Base-by-base conservation (phyloP, 768 basidiomycete species). In the Leccinum ochraceum region DNA sequence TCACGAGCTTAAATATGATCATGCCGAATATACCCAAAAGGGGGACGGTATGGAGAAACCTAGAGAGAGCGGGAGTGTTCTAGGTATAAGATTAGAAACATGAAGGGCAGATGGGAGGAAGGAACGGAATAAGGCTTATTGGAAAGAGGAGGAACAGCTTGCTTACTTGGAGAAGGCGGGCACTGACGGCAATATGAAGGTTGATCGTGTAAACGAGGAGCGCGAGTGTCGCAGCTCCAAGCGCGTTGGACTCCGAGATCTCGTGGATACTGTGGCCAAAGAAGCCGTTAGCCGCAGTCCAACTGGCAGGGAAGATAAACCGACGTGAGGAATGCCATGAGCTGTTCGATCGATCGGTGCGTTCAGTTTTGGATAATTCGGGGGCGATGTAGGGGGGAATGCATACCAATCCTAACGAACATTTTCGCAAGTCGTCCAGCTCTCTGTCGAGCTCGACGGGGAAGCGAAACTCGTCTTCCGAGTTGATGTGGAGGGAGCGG, bases 141-240 rank as follows among this genome's bases (percentile, higher is more conserved):
- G 24, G 22, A 52, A 48, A 8, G 48, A 54, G 36, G 50, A 17
- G 36, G 50, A 14, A 10, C 20, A 48, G 11, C 20, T 22, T 24
- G 1, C 57, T 61, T 62, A 68, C 74, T 14, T 32, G 64, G 34
- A 73, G 60, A 34, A 66, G 62, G 9, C 56, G 57, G n/a, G 34
- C 52, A 22, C 64, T 63, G 53, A 63, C 48, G 22, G 56, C 61
- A 52, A 68, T 55, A 36, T 75, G 65, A 59, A 74, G 66, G 37
- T 66, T 74, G 49, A 75, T 66, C 2, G 72, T 74, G 34, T 75
- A 71, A 5, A 74, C 53, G 28, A 74, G 49, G 30, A 75, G 68
- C 14, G 63, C 63, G 22, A 74, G 61, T 4, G 74, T 72, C 36
- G 60, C 53, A 14, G 66, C 59, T 42, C 39, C 61, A 6, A 74